Conservation (phyloP, 805 yeast species). For the Zygosaccharomyces kombuchaensis region DNA sequence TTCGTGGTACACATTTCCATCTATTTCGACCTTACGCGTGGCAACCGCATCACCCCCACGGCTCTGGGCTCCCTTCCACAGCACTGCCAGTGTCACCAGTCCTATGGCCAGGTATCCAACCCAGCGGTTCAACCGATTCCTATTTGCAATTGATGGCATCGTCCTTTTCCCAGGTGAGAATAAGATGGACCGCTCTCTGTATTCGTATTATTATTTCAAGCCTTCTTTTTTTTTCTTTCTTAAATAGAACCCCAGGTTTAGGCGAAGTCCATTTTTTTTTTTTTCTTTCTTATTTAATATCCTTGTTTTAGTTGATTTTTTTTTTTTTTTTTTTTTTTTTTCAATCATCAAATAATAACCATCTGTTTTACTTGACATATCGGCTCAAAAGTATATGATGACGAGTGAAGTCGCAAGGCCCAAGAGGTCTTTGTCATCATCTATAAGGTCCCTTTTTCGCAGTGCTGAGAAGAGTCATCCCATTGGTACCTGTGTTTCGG, state of each 20-base stretch:
- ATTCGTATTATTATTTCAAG: background rate
- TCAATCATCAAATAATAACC: too few relatives aligned
- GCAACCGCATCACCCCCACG: slow-evolving; percentile 1
- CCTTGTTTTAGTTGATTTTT: too few relatives aligned
- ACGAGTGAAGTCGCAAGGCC: slow-evolving; percentile 5
- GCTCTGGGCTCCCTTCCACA: slow-evolving; percentile 16
- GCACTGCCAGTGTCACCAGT: slow-evolving; percentile 15
- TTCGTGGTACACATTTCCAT: background rate
- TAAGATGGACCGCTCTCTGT: too few relatives aligned
- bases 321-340: too few relatives aligned
- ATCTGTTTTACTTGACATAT: too few relatives aligned
- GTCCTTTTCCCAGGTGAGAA: background rate
- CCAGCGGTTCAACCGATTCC: slow-evolving; percentile 13
- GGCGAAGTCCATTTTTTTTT: too few relatives aligned
- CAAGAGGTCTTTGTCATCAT: slow-evolving; percentile 31
- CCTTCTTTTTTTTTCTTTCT: background rate
- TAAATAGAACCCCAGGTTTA: too few relatives aligned
- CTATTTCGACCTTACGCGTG: background rate
- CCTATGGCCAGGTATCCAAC: slow-evolving; percentile 18
- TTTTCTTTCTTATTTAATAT: too few relatives aligned
- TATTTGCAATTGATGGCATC: slow-evolving; percentile 4
- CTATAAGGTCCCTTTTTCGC: slow-evolving; percentile 23
- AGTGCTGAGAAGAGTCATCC: slow-evolving; percentile 5
- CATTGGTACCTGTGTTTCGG: too few relatives aligned
- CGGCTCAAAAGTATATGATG: background rate